Percentiles rank a stretch among this genome's conserved stretches.
Conservation (phyloP, 2,329 filamentous ascomycete genomes). For the Aphanocladium album region DNA sequence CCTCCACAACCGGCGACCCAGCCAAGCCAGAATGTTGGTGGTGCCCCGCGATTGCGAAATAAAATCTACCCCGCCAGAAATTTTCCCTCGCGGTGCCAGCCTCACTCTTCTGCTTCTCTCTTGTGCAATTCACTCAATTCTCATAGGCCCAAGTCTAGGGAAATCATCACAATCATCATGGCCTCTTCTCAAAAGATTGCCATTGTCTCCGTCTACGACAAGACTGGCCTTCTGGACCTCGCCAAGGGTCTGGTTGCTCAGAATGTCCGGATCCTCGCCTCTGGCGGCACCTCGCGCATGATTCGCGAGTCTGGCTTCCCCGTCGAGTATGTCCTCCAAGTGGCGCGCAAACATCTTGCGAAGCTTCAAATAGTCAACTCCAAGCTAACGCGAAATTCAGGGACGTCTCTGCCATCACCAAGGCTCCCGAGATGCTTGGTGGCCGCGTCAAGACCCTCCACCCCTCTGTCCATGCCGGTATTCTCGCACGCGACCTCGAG, state of each 20-base stretch:
- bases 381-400: slow-evolving; percentile 38
- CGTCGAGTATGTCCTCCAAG: slow-evolving; percentile 66
- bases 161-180: slow-evolving; percentile 22
- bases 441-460: slow-evolving; percentile 87
- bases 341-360: background rate
- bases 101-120: background rate
- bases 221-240: slow-evolving; percentile 89
- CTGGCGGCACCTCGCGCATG: slow-evolving; percentile 91
- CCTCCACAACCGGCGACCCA: slow-evolving; percentile 5
- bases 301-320: slow-evolving; percentile 93
- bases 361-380: background rate
- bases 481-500: slow-evolving; percentile 88
- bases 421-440: slow-evolving; percentile 93
- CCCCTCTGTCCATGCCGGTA: slow-evolving; percentile 84
- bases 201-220: slow-evolving; percentile 97
- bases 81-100: background rate
- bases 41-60: slow-evolving; percentile 12
- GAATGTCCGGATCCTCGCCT: slow-evolving; percentile 88
- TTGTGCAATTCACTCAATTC: background rate
- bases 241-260: slow-evolving; percentile 85
- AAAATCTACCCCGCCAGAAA: slow-evolving; percentile 11
- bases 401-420: slow-evolving; percentile 95
- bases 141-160: background rate
- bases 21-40: slow-evolving; percentile 1
- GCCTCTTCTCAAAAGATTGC: slow-evolving; percentile 57